phyloP scores from a whole-genome alignment of 2,329 filamentous ascomycete genomes.

The Alternaria sp. region DNA sequence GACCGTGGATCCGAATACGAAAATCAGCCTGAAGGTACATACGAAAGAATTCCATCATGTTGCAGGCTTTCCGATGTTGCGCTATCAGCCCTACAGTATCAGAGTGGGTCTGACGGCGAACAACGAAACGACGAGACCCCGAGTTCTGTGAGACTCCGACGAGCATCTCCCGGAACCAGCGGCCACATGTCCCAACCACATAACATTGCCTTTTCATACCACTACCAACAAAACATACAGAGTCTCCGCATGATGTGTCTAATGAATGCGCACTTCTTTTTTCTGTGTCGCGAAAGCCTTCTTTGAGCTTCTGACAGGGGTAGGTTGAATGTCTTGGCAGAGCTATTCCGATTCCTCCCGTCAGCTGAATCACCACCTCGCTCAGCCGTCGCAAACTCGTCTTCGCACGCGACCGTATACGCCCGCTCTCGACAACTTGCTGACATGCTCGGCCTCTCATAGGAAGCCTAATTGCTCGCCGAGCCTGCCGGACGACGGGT shows the following conservation, averaged over 20 bases:
- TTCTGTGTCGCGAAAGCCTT: background rate
- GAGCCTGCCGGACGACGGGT: conserved; percentile 10
- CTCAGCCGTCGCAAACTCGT: conserved; percentile 28
- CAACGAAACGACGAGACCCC: background rate
- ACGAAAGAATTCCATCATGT: background rate
- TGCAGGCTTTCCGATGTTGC: background rate
- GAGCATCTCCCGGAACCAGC: conserved; percentile 24
- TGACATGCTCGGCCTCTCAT: conserved; percentile 12
- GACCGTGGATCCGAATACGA: background rate
- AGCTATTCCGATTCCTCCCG: conserved; percentile 23
- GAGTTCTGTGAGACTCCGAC: conserved; percentile 17
- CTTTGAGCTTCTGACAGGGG: background rate
- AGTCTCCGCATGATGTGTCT: accelerated
- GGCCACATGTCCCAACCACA: background rate
- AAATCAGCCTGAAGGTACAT: background rate
- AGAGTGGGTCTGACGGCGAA: conserved; percentile 17
- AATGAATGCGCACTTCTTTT: background rate
- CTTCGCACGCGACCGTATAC: conserved; percentile 25
- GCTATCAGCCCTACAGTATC: conserved; percentile 4
- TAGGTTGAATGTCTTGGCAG: background rate
- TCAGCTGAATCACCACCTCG: conserved; percentile 14
- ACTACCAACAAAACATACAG: background rate
- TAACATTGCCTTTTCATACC: background rate
- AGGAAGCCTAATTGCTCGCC: conserved; percentile 11
- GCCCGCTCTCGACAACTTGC: conserved; percentile 8